These are phyloP conservation scores for Daldinia concentrica DNA, from an alignment of 495 filamentous ascomycete species.

Conservation along the genomic window DNA sequence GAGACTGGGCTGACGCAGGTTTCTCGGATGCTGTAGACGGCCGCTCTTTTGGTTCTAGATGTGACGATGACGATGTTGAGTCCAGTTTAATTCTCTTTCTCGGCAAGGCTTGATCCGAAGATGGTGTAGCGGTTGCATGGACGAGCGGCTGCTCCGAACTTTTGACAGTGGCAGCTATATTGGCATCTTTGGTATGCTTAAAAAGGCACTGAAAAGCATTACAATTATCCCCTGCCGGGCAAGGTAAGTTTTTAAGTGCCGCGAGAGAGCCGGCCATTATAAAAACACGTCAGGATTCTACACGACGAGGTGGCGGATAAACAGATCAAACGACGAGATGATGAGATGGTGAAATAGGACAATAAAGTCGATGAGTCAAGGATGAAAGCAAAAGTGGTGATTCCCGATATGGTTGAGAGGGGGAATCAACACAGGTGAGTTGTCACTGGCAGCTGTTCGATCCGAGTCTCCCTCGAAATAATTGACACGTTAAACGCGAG, in stretches of 20 bases:
- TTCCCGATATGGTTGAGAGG: background rate
- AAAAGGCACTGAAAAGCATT: conserved; percentile 53
- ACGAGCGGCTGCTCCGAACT: conserved; percentile 15
- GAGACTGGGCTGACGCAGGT: background rate
- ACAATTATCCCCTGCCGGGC: conserved; percentile 65
- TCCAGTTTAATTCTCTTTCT: conserved; percentile 45
- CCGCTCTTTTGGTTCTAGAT: background rate
- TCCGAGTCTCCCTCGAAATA: background rate
- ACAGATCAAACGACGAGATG: background rate
- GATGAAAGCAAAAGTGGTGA: background rate
- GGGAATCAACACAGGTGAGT: background rate
- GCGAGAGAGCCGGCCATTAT: conserved; percentile 74
- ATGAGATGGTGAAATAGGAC: background rate
- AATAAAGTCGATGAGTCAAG: background rate
- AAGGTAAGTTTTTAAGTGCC: conserved; percentile 70
- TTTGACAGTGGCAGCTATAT: background rate
- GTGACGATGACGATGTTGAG: conserved; percentile 21
- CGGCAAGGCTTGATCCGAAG: conserved; percentile 14
- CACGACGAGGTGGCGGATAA: background rate
- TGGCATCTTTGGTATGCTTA: conserved; percentile 49
- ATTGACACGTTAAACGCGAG: background rate
- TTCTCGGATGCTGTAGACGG: background rate
- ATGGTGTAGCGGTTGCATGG: conserved; percentile 22
- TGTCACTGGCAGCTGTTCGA: background rate
- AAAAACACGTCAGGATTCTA: conserved; percentile 7